Percentiles rank a stretch among this genome's conserved stretches.
phyloP scores from a whole-genome alignment of 1,139 yeast species.

The Yamadazyma dendronema region DNA sequence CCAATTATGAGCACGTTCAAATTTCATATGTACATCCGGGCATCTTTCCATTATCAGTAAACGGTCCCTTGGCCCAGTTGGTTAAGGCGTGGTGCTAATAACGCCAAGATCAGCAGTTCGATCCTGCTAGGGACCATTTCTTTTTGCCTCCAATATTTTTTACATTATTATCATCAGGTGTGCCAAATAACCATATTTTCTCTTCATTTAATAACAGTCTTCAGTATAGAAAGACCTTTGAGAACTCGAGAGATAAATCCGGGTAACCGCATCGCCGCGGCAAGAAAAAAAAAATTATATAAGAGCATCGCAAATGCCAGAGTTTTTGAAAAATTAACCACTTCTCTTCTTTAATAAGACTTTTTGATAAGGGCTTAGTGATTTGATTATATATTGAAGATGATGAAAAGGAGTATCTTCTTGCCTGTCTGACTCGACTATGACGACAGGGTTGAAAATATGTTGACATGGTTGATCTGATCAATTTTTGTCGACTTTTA shows the following conservation, averaged over 20 bases:
- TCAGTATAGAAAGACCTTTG: no score
- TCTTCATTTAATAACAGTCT: neutral
- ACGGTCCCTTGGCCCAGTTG: constrained; percentile 88
- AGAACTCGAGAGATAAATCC: constrained; percentile 1
- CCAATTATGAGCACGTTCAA: no score
- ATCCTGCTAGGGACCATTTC: constrained; percentile 78
- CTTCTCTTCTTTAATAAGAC: constrained; percentile 4
- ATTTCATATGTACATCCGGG: no score
- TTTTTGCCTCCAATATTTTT: neutral
- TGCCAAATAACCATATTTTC: neutral
- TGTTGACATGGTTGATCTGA: constrained; percentile 33
- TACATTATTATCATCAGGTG: neutral
- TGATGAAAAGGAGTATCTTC: constrained; percentile 69
- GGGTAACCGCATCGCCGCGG: constrained; percentile 8
- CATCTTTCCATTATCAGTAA: no score
- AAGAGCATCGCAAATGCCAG: constrained; percentile 7
- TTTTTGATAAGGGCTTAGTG: constrained; percentile 17
- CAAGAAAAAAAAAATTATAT: constrained; percentile 1
- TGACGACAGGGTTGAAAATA: constrained; percentile 79
- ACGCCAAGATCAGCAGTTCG: constrained; percentile 85
- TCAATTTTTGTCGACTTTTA: constrained; percentile 48
- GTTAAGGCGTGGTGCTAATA: constrained; percentile 89
- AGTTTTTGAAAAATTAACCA: constrained; percentile 5
- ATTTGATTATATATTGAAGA: constrained; percentile 13
- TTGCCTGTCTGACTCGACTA: constrained; percentile 84